Base-by-base conservation (phyloP, 2,329 filamentous ascomycete species). In the Aspergillaceae sp. region DNA sequence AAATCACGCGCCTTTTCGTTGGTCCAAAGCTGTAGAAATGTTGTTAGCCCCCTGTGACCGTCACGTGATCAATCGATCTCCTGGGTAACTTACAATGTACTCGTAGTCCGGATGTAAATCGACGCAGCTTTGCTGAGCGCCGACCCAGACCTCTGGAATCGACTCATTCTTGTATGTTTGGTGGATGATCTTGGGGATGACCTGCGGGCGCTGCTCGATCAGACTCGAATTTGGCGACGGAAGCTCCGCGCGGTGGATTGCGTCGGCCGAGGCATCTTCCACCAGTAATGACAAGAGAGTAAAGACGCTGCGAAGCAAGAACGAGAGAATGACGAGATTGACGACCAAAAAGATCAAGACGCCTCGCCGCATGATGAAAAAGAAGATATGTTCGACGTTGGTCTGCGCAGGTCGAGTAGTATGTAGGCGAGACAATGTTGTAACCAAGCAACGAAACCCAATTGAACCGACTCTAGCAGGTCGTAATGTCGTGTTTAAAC, bases 111-210 rank as follows among this genome's bases (percentile, higher is more conserved):
- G 74, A 60, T 89, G 84, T 43, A 83, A 63, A 26, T 83, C 75
- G 45, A 81, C 69, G 67, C 85, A 88, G 55, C 74, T 82, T 65
- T 80, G 70, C 55, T 86, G 82, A 30, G 83, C 75, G 7, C 73
- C 74, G 48, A 73, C 67, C 85, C 85, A 88, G 44, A 81, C 76
- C 40, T 69, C 70, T 0, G 84, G 84, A 35, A 88, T 80, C 38
- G 74, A 79, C 46, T 82, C 77, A 61, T 86, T 87, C 58, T 79
- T 79, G 66, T 86, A 87, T 7, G 84, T 87, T 63, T 87, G 84
- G 69, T 87, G 84, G 47, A 87, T 85, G 59, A 87, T 87, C 67
- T 84, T 86, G 41, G 84, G 84, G 42, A 87, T 86, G 53, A 86
- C 63, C 54, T 81, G 79, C 7, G 76, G 74, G 41, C 71, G 70